phyloP scores from a whole-genome alignment of 495 filamentous ascomycete species.

The Beverwykella pulmonaria region DNA sequence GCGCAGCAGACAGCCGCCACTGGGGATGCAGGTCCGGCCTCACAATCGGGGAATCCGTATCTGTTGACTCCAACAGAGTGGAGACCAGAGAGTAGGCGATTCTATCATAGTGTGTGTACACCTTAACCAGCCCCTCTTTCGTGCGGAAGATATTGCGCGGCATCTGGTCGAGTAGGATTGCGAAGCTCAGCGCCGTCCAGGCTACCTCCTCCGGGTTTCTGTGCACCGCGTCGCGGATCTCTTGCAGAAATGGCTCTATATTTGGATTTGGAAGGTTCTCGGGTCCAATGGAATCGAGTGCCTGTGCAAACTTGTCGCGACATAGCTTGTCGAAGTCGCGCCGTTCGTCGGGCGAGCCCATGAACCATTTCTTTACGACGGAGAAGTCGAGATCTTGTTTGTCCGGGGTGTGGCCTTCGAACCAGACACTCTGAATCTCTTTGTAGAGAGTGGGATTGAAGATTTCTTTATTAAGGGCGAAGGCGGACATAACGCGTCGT shows the following conservation, averaged over 20 bases:
- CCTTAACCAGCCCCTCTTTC: slow-evolving; percentile 34
- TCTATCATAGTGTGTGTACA: slow-evolving; percentile 54
- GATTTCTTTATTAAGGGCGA: slow-evolving; percentile 43
- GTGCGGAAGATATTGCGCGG: slow-evolving; percentile 53
- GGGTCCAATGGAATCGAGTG: slow-evolving; percentile 46
- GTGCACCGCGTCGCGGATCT: slow-evolving; percentile 34
- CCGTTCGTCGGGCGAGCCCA: slow-evolving; percentile 42
- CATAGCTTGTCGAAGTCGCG: slow-evolving; percentile 42
- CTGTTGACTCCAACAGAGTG: too few species aligned
- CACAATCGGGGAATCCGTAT: slow-evolving; percentile 4
- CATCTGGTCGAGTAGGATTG: slow-evolving; percentile 55
- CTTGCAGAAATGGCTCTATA: slow-evolving; percentile 44
- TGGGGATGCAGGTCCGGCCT: slow-evolving; percentile 31
- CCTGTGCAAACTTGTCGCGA: slow-evolving; percentile 31
- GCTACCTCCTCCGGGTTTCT: slow-evolving; percentile 20
- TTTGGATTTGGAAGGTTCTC: slow-evolving; percentile 42
- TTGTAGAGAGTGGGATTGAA: slow-evolving; percentile 43
- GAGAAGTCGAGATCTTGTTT: slow-evolving; percentile 12
- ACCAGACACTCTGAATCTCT: slow-evolving; percentile 37
- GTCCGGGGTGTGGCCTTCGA: slow-evolving; percentile 25
- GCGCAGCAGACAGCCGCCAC: slow-evolving; percentile 21
- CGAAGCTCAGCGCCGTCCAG: slow-evolving; percentile 45
- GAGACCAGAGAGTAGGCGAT: slow-evolving; percentile 40
- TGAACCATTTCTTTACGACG: slow-evolving; percentile 38
- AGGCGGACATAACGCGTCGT: slow-evolving; percentile 35